Evolutionary conservation across 148 eudicot species (phyloP), one percentile per base, ranked within the genome.

Genomic region (Rhododendron mucronatum): DNA sequence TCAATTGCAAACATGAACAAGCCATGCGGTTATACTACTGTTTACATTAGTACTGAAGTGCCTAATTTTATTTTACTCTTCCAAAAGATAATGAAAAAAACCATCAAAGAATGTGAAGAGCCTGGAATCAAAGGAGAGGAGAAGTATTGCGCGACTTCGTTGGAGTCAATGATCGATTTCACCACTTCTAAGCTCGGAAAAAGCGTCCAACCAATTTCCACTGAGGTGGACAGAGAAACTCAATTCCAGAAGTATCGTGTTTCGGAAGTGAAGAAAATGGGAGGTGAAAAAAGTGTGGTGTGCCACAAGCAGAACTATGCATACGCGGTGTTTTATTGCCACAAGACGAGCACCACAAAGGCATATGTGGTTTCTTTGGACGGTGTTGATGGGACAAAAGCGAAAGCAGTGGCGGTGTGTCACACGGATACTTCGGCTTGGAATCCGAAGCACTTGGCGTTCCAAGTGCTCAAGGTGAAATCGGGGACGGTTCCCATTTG

Each of bases 351-450:
- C 11, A 86, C 89, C 21, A 77, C 91, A 1, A 84, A 82, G 67
- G 63, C 88, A 6, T 90, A 87, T 18, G 23, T 35, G 73, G 90
- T 90, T 48, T 84, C 93, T 0, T n/a, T 91, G 82, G 83, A 37
- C 33, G 91, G 88, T 8, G 63, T 69, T 0, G 59, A 85, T 1
- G 88, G 89, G 28, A 83, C 78, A 47, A 76, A 80, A 16, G 82
- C 85, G 8, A 85, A 85, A 26, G 92, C 85, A 41, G 85, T 82
- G 6, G 91, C 88, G 1, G 84, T 89, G 5, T 91, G 93, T 53
- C 92, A 91, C 50, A 87, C 85, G 0, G 91, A 90, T 67, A 91
- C 93, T 1, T 91, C 93, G 14, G 26, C 37, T 55, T 91, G 93
- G 93, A 89, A 90, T 87, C 91, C 90, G 7, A 84, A 82, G 73